phyloP scores from a whole-genome alignment of 2,329 filamentous ascomycete genomes.

The Botryotinia globosa region DNA sequence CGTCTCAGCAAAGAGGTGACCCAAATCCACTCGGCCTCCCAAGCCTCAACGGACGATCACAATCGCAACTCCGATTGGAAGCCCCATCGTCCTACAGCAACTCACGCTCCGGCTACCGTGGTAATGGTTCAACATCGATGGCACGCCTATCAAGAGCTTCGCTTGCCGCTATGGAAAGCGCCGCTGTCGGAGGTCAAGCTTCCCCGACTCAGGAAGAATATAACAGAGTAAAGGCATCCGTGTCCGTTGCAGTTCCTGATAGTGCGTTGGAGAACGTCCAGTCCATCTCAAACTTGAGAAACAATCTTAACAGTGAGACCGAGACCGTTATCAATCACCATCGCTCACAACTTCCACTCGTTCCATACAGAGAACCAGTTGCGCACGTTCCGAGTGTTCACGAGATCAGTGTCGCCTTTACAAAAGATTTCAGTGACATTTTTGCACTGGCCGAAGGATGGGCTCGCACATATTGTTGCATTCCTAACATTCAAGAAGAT shows the following conservation, averaged over 20 bases:
- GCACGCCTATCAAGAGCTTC: slow-evolving; percentile 15
- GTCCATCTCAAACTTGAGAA: neutral
- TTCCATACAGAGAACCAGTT: neutral
- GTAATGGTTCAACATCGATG: slow-evolving; percentile 2
- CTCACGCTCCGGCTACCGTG: neutral
- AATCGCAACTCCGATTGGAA: slow-evolving; percentile 5
- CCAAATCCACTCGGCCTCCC: neutral
- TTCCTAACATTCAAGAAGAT: slow-evolving; percentile 22
- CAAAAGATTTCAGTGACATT: slow-evolving; percentile 11
- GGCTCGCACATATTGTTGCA: slow-evolving; percentile 1
- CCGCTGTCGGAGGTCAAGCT: neutral
- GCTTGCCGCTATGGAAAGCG: slow-evolving; percentile 15
- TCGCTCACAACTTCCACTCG: neutral
- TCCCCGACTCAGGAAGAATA: neutral
- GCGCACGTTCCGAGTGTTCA: neutral
- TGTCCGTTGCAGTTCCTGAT: slow-evolving; percentile 7
- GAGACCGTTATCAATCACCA: neutral
- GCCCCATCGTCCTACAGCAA: neutral
- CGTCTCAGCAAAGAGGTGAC: slow-evolving; percentile 6
- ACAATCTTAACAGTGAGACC: neutral
- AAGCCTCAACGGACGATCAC: neutral
- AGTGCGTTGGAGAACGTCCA: neutral
- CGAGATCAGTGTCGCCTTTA: neutral
- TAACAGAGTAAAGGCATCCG: neutral
- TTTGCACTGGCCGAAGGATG: slow-evolving; percentile 17